Conservation (phyloP, 2,329 filamentous ascomycete genomes). For the Cladosporium halotolerans region DNA sequence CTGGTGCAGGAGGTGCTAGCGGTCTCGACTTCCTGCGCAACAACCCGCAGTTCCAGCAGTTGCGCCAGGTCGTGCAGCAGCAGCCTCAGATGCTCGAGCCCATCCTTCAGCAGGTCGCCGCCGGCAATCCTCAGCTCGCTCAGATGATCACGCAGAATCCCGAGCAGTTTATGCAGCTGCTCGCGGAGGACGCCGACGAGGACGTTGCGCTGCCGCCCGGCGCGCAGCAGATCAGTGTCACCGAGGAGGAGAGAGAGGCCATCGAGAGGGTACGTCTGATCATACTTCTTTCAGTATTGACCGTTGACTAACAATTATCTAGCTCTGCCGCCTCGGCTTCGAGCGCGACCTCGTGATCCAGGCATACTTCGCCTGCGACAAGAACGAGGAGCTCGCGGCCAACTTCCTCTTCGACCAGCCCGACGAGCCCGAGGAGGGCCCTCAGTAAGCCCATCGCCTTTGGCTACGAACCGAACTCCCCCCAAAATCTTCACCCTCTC, state of each 20-base stretch:
- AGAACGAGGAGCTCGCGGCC: constrained; percentile 96
- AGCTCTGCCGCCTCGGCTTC: constrained; percentile 91
- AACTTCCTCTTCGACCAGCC: constrained; percentile 98
- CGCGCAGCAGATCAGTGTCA: constrained; percentile 82
- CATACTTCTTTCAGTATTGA: constrained; percentile 1
- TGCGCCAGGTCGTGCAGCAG: constrained; percentile 94
- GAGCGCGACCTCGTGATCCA: constrained; percentile 90
- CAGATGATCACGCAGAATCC: constrained; percentile 87
- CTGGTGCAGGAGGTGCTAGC: constrained; percentile 46
- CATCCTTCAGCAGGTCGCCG: constrained; percentile 90
- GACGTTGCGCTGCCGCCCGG: constrained; percentile 82
- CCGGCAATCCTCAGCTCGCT: constrained; percentile 89
- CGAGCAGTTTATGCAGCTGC: constrained; percentile 83
- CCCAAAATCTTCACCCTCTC: not conserved
- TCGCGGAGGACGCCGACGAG: constrained; percentile 78
- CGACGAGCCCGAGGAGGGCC: constrained; percentile 53
- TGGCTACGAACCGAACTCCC: not conserved
- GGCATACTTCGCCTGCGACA: constrained; percentile 98
- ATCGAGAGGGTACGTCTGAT: constrained; percentile 74
- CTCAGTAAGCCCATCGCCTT: not conserved
- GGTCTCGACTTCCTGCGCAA: constrained; percentile 91
- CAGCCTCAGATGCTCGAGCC: constrained; percentile 98
- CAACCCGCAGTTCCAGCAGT: constrained; percentile 96
- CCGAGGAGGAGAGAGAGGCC: constrained; percentile 91
- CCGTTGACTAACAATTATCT: constrained; percentile 11